A percentile compares a stretch with the other conserved stretches of the same genome.
Conservation (phyloP, 768 basidiomycete genomes). For the Termitomyces sp. region DNA sequence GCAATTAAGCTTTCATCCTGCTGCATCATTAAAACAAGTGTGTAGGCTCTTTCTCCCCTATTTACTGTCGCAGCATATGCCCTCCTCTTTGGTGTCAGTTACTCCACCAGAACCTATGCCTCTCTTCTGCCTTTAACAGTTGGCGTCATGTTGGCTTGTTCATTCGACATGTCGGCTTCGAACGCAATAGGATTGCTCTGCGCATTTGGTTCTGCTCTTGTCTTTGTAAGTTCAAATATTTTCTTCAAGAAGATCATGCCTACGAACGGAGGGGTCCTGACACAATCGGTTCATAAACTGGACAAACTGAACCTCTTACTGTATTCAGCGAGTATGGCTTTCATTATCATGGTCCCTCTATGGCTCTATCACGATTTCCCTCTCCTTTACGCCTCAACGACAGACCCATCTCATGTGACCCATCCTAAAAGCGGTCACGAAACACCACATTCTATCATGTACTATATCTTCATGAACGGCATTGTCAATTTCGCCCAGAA, state of each 20-base stretch:
- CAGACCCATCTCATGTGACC: constrained; percentile 34
- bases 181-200: constrained; percentile 85
- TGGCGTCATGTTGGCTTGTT: constrained; percentile 97
- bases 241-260: constrained; percentile 99
- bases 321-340: constrained; percentile 93
- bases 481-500: constrained; percentile 96
- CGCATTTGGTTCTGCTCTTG: constrained; percentile 93
- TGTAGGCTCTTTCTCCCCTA: constrained; percentile 88
- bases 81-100: constrained; percentile 87
- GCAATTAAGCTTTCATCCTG: background rate
- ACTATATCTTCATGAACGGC: constrained; percentile 91
- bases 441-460: constrained; percentile 58
- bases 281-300: constrained; percentile 61
- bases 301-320: constrained; percentile 96
- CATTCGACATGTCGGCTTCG: constrained; percentile 86
- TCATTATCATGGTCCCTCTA: constrained; percentile 92
- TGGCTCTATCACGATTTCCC: constrained; percentile 90
- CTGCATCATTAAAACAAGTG: background rate
- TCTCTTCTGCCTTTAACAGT: constrained; percentile 92
- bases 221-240: constrained; percentile 98
- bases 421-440: constrained; percentile 43
- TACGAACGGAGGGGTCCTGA: constrained; percentile 36
- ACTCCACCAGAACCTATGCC: constrained; percentile 86
- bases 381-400: constrained; percentile 45
- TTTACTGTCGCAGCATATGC: constrained; percentile 98